Evolutionary conservation across 257 asterid species (phyloP).

Genomic region (Euphrasia confusa): DNA sequence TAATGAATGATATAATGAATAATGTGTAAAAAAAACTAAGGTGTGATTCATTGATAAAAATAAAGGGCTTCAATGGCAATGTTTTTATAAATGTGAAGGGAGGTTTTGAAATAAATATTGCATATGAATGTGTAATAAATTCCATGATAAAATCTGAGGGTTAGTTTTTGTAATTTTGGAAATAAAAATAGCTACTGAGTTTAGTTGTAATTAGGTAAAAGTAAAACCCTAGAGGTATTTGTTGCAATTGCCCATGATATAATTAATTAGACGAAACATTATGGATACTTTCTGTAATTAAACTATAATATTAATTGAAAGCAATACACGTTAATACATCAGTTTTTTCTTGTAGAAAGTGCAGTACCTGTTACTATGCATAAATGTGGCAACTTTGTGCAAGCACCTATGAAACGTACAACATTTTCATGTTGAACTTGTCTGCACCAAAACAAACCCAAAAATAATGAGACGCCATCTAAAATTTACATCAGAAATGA

Average conservation of each 20-base stretch:
- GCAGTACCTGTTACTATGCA: conserved; percentile 79
- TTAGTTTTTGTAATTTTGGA: neutral
- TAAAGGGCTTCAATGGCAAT: neutral
- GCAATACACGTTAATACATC: conserved; percentile 13
- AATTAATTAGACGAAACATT: too few species aligned
- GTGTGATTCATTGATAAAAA: neutral
- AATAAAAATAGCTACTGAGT: neutral
- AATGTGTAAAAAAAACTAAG: neutral
- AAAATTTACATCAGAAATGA: neutral
- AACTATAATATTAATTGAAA: conserved; percentile 5
- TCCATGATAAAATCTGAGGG: neutral
- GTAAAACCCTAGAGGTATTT: neutral
- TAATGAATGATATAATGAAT: neutral
- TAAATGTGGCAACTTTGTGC: conserved; percentile 68
- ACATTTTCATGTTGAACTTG: conserved; percentile 75
- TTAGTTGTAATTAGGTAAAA: neutral
- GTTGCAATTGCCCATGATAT: too few species aligned
- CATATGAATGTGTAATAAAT: neutral
- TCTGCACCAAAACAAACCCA: conserved; percentile 45
- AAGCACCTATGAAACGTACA: conserved; percentile 81
- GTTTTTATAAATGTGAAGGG: neutral
- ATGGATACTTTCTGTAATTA: neutral
- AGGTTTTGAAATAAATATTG: neutral
- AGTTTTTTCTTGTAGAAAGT: conserved; percentile 22
- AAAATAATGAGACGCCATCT: conserved; percentile 20